phyloP scores from a whole-genome alignment of 2,329 filamentous ascomycete genomes.

The Diplodia mutila region DNA sequence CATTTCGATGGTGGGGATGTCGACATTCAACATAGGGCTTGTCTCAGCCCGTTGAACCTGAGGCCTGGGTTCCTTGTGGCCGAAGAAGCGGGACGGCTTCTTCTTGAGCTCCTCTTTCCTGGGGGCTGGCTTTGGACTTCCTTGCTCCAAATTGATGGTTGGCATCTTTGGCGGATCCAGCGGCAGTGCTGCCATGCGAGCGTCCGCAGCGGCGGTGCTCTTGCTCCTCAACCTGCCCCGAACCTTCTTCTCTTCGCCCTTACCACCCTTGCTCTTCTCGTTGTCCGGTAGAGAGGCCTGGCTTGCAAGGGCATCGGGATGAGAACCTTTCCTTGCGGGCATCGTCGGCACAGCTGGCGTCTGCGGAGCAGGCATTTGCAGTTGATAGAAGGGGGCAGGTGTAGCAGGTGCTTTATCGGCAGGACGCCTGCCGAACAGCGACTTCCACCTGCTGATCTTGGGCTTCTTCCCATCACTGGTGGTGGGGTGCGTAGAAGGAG shows the following conservation, averaged over 20 bases:
- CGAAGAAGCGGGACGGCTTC: conserved; percentile 17
- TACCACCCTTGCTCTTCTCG: conserved; percentile 30
- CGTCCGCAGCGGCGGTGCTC: conserved; percentile 28
- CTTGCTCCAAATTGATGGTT: conserved; percentile 29
- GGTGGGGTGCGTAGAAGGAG: conserved; percentile 17
- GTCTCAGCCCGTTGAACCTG: conserved; percentile 20
- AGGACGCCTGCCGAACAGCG: conserved; percentile 41
- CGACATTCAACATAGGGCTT: conserved; percentile 64
- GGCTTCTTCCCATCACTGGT: conserved; percentile 33
- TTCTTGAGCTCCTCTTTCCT: conserved; percentile 24
- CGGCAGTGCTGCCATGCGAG: conserved; percentile 33
- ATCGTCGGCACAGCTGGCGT: background rate
- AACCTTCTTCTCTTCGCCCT: conserved; percentile 14
- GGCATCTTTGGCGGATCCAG: conserved; percentile 28
- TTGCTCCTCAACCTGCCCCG: conserved; percentile 24
- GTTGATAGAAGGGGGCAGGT: conserved; percentile 43
- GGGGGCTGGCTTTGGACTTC: conserved; percentile 33
- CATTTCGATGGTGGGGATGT: conserved; percentile 79
- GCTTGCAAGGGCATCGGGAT: background rate
- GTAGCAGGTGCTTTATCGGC: conserved; percentile 30
- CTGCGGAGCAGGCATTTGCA: conserved; percentile 33
- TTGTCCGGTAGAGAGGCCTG: conserved; percentile 30
- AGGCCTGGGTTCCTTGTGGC: conserved; percentile 25
- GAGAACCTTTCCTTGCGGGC: conserved; percentile 20
- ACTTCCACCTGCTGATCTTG: conserved; percentile 46